phyloP scores from a whole-genome alignment of 768 basidiomycete species.

The Panaeolus papilionaceus region DNA sequence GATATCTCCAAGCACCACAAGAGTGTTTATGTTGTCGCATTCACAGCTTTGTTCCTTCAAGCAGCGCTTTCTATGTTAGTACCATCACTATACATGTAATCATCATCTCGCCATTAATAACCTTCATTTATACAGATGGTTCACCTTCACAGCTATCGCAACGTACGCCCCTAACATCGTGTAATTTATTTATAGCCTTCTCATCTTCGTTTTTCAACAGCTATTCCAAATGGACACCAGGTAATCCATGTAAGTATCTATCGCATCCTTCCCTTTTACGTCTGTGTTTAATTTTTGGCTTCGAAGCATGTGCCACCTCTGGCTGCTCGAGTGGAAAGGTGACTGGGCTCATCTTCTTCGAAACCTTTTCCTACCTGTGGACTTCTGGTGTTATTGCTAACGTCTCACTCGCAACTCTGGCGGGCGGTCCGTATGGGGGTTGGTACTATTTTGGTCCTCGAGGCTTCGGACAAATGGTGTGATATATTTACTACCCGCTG shows the following conservation, averaged over 20 bases:
- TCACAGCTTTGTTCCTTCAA: slow-evolving; percentile 73
- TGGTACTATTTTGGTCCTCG: slow-evolving; percentile 90
- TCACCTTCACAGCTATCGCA: slow-evolving; percentile 76
- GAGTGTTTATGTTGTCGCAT: slow-evolving; percentile 80
- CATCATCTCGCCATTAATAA: slow-evolving; percentile 12
- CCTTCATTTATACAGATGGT: slow-evolving; percentile 57
- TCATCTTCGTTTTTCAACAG: slow-evolving; percentile 29
- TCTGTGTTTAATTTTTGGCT: slow-evolving; percentile 9
- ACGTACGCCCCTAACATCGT: slow-evolving; percentile 47
- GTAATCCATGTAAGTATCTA: slow-evolving; percentile 62
- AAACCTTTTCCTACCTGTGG: slow-evolving; percentile 87
- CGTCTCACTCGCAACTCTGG: slow-evolving; percentile 78
- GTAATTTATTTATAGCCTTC: background rate
- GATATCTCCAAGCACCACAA: slow-evolving; percentile 85
- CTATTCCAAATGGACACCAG: slow-evolving; percentile 77
- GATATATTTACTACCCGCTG: slow-evolving; percentile 21
- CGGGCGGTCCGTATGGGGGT: slow-evolving; percentile 77
- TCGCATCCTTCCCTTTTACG: background rate
- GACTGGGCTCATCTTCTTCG: slow-evolving; percentile 78
- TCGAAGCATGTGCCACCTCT: slow-evolving; percentile 52
- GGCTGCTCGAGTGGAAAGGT: slow-evolving; percentile 77
- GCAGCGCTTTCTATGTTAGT: slow-evolving; percentile 73
- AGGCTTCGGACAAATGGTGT: slow-evolving; percentile 66
- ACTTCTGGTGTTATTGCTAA: slow-evolving; percentile 84
- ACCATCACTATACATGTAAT: background rate